A percentile compares a stretch with the other conserved stretches of the same genome.
Conservation (phyloP, 1,139 yeast species). For the Saccharomyces hybrid region DNA sequence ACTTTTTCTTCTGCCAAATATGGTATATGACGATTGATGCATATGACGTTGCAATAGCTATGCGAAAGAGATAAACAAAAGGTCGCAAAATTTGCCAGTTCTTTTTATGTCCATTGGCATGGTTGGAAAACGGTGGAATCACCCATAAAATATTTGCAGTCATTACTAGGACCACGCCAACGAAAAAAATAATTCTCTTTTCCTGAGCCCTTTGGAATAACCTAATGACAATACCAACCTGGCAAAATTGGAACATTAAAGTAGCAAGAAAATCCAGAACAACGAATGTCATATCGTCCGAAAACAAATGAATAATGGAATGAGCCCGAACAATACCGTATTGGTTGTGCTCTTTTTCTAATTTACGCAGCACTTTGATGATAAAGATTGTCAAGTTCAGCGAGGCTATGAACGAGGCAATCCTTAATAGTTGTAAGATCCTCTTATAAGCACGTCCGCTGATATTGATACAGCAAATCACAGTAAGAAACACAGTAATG, state of each 20-base stretch:
- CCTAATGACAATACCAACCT: conserved; percentile 70
- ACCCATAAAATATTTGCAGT: conserved; percentile 67
- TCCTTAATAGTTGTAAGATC: conserved; percentile 40
- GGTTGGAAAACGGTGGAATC: conserved; percentile 37
- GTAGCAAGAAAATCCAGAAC: conserved; percentile 57
- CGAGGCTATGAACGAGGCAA: conserved; percentile 44
- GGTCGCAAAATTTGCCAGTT: conserved; percentile 53
- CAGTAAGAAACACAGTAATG: conserved; percentile 54
- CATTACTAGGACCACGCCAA: conserved; percentile 53
- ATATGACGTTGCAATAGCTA: conserved; percentile 66
- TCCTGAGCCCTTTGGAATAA: conserved; percentile 65
- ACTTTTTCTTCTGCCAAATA: conserved; percentile 40
- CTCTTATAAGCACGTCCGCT: conserved; percentile 28
- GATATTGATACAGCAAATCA: conserved; percentile 52
- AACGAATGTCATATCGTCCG: conserved; percentile 43
- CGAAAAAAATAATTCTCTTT: conserved; percentile 54
- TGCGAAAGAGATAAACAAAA: conserved; percentile 68
- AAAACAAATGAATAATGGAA: conserved; percentile 42
- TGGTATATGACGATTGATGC: conserved; percentile 60
- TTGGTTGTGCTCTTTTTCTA: conserved; percentile 42
- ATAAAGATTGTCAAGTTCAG: conserved; percentile 48
- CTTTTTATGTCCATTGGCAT: conserved; percentile 8
- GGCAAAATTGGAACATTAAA: conserved; percentile 57
- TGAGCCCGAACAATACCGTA: conserved; percentile 53
- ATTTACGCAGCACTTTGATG: conserved; percentile 41